These are phyloP conservation scores for Xylariaceae sp. DNA, from an alignment of 2,329 filamentous ascomycete species.

Conservation along the genomic window DNA sequence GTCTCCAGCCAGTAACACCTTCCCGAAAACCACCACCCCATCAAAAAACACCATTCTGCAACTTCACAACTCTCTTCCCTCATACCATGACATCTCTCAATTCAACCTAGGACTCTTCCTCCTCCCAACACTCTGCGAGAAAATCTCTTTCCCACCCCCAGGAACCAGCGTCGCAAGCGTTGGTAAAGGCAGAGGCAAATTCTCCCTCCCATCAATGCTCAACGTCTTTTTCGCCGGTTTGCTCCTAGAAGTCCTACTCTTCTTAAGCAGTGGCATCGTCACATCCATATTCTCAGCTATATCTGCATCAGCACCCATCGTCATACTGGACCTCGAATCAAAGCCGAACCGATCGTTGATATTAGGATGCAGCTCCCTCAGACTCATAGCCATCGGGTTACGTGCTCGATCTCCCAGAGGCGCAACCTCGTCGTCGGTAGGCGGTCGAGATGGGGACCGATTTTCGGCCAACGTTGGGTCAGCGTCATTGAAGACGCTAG, in stretches of 20 bases:
- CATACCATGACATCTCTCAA: conserved; percentile 2
- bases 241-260: conserved; percentile 36
- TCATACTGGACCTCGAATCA: conserved; percentile 42
- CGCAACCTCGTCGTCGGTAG: conserved; percentile 20
- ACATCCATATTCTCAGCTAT: conserved; percentile 31
- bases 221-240: conserved; percentile 36
- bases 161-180: conserved; percentile 28
- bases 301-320: conserved; percentile 32
- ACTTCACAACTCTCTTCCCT: too few species aligned
- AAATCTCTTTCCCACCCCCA: conserved; percentile 34
- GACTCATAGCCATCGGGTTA: conserved; percentile 41
- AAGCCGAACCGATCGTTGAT: conserved; percentile 39
- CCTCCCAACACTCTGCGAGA: conserved; percentile 45
- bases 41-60: too few species aligned
- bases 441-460: conserved; percentile 25
- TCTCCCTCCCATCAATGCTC: conserved; percentile 48
- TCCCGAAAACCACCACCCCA: too few species aligned
- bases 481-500: conserved; percentile 42
- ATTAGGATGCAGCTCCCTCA: conserved; percentile 57
- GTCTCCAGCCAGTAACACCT: too few species aligned
- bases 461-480: conserved; percentile 26
- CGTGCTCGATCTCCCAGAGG: conserved; percentile 19
- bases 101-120: conserved; percentile 55
- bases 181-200: conserved; percentile 44
- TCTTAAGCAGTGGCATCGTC: conserved; percentile 49